These are phyloP conservation scores for Arthrobotrys megalospora DNA, from an alignment of 2,329 filamentous ascomycete species.

Conservation along the genomic window DNA sequence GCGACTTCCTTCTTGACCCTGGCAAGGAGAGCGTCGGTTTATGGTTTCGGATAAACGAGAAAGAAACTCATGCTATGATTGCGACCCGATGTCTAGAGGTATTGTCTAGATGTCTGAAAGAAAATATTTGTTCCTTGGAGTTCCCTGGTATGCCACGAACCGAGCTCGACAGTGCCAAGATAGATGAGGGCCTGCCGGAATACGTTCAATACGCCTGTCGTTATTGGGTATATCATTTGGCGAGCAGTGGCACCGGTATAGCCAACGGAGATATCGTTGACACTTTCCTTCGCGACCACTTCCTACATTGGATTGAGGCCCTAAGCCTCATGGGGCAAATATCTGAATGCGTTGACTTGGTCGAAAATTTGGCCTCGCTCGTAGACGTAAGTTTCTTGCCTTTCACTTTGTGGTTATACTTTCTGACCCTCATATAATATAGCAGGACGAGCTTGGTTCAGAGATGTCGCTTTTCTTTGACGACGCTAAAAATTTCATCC, in stretches of 20 bases:
- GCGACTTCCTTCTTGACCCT: constrained; percentile 5
- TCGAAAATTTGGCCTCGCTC: constrained; percentile 15
- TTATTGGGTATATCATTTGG: constrained; percentile 66
- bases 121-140: constrained; percentile 65
- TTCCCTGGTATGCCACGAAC: constrained; percentile 53
- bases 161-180: constrained; percentile 57
- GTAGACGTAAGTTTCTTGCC: constrained; percentile 1
- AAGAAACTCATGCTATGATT: neutral
- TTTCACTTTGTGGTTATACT: neutral
- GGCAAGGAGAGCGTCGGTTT: neutral
- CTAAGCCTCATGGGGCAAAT: constrained; percentile 65
- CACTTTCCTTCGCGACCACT: constrained; percentile 65
- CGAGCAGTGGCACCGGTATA: constrained; percentile 65
- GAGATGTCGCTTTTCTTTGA: neutral
- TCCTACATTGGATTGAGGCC: constrained; percentile 67
- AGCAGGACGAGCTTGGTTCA: neutral
- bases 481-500: constrained; percentile 11
- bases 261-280: constrained; percentile 64
- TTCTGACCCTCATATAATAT: neutral
- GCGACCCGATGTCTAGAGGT: neutral
- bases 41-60: constrained; percentile 9
- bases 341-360: constrained; percentile 59
- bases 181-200: constrained; percentile 65
- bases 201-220: constrained; percentile 66
- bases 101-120: constrained; percentile 50